Base-by-base conservation (phyloP, 306 rosid species). In the Dryas octopetala region DNA sequence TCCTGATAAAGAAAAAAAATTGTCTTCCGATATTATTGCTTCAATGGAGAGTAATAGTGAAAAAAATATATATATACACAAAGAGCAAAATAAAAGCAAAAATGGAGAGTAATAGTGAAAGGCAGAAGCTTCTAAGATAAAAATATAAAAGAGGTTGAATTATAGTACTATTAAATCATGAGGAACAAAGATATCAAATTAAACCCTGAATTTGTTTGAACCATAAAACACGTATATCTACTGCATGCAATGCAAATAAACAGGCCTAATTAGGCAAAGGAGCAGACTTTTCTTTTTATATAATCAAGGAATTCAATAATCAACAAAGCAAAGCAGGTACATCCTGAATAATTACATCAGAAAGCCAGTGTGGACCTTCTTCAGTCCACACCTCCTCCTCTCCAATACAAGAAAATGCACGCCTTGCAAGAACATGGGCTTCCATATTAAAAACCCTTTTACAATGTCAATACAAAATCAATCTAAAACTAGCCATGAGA, bases 1-100 rank as follows among this genome's bases (percentile, higher is more conserved):
- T 14, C 82, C 82, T 80, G 52, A 17, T 41, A 32, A 32, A 13
- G 51, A 4, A 5, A 4, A 26, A 58, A 19, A 26, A 71, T 32
- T 72, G 58, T 15, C 9, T 58, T 15, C 50, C 58, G 60, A 19
- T 64, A 48, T 17, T 23, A 65, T 62, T 68, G 49, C 43, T 62
- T 52, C 43, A 19, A 19, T 19, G 19, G 19, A 19, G 19, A 19
- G 19, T 19, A 19, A 19, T 19, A 19, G 19, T 19, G 19, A 19
- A 19, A 19, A 47, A 12, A 0, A 59, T 12, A 58, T 7, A 58
- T 58, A 8, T 10, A 17, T n/a, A 10, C 5, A 67, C 7, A 5
- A 49, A 4, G 6, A 11, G 14, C 16, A 11, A 9, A 19, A 19
- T 17, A 7, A 52, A 52, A 15, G 19, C 38, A 6, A 38, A 2